These are phyloP conservation scores for Neurospora sublineolata DNA, from an alignment of 495 filamentous ascomycete species.

Conservation along the genomic window DNA sequence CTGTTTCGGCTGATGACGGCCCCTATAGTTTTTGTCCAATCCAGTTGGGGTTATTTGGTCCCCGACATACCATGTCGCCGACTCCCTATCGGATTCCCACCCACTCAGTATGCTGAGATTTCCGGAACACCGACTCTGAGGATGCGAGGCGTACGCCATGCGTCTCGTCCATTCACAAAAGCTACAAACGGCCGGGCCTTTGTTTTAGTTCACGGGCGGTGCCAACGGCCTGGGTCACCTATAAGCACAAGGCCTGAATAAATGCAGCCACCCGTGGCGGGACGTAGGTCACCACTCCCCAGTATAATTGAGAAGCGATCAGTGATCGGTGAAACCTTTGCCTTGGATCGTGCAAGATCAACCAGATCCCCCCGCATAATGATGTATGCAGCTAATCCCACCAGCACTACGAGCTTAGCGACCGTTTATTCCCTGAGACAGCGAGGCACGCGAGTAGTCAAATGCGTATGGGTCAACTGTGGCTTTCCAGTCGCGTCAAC, in stretches of 20 bases:
- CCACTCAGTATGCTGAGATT: not conserved
- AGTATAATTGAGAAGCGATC: slow-evolving; percentile 9
- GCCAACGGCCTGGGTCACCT: not conserved
- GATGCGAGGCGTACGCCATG: slow-evolving; percentile 8
- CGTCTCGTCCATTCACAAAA: not conserved
- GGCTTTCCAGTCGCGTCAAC: not conserved
- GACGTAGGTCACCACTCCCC: slow-evolving; percentile 1
- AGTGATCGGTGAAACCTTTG: not conserved
- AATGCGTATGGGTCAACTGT: not conserved
- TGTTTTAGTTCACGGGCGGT: not conserved
- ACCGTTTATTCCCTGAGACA: slow-evolving; percentile 7
- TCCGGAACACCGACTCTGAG: not conserved
- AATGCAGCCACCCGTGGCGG: slow-evolving; percentile 12
- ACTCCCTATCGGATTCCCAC: not conserved
- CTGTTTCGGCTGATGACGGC: not conserved
- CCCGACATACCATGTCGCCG: not conserved
- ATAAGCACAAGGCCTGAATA: not conserved
- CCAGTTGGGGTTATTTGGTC: not conserved
- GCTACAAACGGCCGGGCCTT: not conserved
- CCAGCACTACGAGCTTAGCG: not conserved
- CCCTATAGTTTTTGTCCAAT: not conserved
- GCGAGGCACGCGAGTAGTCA: not conserved
- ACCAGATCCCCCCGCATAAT: not conserved
- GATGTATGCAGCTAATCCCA: not conserved
- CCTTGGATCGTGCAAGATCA: slow-evolving; percentile 5